Percentiles rank a stretch among this genome's conserved stretches.
These are phyloP conservation scores for Speleostelium caveatum DNA, from an alignment of 78 protist genomes.

Conservation along the genomic window DNA sequence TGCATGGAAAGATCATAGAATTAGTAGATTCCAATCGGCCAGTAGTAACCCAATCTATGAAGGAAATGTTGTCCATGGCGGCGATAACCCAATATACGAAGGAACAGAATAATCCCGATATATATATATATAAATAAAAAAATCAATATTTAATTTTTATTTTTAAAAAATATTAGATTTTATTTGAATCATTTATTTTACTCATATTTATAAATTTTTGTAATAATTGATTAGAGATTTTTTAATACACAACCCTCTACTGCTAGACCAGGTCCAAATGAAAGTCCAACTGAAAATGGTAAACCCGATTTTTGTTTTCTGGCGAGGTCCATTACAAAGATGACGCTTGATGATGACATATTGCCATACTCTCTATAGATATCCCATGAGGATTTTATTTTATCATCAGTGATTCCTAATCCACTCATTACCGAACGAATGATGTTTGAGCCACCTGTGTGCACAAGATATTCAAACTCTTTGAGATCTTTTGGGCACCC, in stretches of 20 bases:
- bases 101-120: too few relatives aligned
- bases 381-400: conserved; percentile 36
- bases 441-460: conserved; percentile 61
- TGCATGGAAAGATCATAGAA: conserved; percentile 13
- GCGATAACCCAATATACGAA: conserved; percentile 27
- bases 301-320: conserved; percentile 16
- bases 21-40: background rate
- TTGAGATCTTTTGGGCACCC: background rate
- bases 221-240: background rate
- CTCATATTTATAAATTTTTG: background rate
- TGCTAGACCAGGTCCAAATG: conserved; percentile 75
- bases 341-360: conserved; percentile 56
- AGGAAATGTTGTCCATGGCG: background rate
- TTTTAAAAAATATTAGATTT: too few relatives aligned
- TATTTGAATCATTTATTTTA: background rate
- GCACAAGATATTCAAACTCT: conserved; percentile 62
- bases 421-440: conserved; percentile 4
- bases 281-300: conserved; percentile 35
- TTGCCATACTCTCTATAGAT: conserved; percentile 52
- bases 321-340: conserved; percentile 65
- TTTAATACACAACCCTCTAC: conserved; percentile 66
- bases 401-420: conserved; percentile 15
- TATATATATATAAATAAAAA: too few relatives aligned
- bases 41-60: conserved; percentile 40
- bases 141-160: too few relatives aligned